Evolutionary conservation across 2,329 filamentous ascomycete genomes (phyloP).

Genomic region (Aureobasidium sp.): DNA sequence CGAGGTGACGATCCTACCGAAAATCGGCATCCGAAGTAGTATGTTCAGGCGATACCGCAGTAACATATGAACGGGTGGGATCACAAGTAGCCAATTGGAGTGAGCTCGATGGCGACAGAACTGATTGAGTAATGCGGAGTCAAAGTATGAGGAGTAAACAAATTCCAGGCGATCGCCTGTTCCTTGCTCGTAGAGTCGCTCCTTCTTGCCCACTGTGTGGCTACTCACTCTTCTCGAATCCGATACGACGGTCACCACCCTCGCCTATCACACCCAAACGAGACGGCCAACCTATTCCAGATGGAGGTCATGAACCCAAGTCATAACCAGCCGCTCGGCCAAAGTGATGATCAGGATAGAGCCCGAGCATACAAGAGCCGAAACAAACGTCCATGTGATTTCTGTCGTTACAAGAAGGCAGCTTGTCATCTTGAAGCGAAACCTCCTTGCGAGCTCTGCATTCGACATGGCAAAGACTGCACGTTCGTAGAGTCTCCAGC

Average conservation of each 20-base stretch:
- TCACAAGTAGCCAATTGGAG: neutral
- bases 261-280: conserved; percentile 12
- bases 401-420: conserved; percentile 40
- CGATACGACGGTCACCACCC: neutral
- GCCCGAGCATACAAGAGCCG: conserved; percentile 32
- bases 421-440: conserved; percentile 38
- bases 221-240: neutral
- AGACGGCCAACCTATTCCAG: neutral
- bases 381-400: conserved; percentile 40
- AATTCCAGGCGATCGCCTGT: neutral
- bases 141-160: conserved; percentile 1
- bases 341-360: conserved; percentile 21
- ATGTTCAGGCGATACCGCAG: conserved; percentile 11
- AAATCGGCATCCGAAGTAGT: conserved; percentile 5
- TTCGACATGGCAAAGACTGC: conserved; percentile 38
- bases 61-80: neutral
- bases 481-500: conserved; percentile 39
- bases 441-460: conserved; percentile 40
- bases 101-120: conserved; percentile 1
- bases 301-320: conserved; percentile 1
- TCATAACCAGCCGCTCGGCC: neutral
- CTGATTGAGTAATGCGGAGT: conserved; percentile 12
- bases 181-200: neutral
- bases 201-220: conserved; percentile 5
- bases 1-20: conserved; percentile 6